Base-by-base conservation (phyloP, 192 early-diverging fungal species). In the Haplosporangium gracile region DNA sequence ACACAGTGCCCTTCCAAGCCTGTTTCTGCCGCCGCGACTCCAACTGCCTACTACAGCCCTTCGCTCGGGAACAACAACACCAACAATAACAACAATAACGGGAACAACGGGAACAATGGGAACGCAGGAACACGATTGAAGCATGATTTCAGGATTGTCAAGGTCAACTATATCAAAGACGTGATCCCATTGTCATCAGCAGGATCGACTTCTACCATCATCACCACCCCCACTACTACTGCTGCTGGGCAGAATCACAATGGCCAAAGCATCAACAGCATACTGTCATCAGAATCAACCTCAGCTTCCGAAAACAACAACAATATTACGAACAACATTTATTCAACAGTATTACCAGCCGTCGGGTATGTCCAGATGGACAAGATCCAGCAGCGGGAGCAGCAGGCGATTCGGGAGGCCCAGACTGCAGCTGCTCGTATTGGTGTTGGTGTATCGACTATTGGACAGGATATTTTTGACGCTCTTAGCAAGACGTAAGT, bases 391-490 rank as follows among this genome's bases (percentile, higher is more conserved):
- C 78, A 84, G 8, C 78, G 91, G 79, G 93, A 94, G 81, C 79
- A 81, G 69, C 89, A 90, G 47, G 91, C 93, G 5, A 49, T 91
- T 51, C 89, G 89, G 32, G 88, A 89, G 51, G 88, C 89, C 73
- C 83, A 84, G 45, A 85, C 75, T 32, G 88, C 90, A 24, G 83
- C 84, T 39, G 90, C 92, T 11, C 90, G 93, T 51, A 95, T 96
- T 79, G 96, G 96, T 70, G 95, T 96, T 40, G 96, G 96, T 40
- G 96, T 97, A 26, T 94, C 93, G 69, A 89, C 92, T 47, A 89
- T 92, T 88, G 96, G 90, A 10, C 95, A 97, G 86, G 89, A 91
- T 36, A 94, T 97, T 73, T 97, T 97, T 82, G 94, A 97, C 83
- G 96, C 95, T 20, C 80, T 97, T 39, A 92, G 91, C 43, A 96